Evolutionary conservation across 306 rosid genomes (phyloP).

Genomic region (Cucurbita pepo): DNA sequence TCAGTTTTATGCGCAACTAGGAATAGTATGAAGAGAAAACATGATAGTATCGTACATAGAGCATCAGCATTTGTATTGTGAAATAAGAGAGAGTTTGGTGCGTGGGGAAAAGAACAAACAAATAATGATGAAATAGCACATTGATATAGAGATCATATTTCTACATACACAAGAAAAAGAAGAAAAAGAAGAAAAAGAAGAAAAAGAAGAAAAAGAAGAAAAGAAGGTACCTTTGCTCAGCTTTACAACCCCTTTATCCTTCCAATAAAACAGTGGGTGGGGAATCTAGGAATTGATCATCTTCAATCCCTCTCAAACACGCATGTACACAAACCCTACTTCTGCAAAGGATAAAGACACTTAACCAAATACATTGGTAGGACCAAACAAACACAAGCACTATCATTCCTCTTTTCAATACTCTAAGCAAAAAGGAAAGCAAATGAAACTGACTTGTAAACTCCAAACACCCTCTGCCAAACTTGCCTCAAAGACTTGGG

Average conservation of each 20-base stretch:
- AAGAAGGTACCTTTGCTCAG: background rate
- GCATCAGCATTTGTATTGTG: too few species aligned
- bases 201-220: background rate
- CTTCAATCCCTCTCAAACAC: background rate
- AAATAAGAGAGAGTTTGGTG: background rate
- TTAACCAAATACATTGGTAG: background rate
- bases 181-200: background rate
- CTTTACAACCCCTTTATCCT: background rate
- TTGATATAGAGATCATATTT: background rate
- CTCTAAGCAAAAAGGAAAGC: background rate
- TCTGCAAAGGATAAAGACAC: background rate
- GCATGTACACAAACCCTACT: background rate
- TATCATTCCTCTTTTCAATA: background rate
- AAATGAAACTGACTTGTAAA: background rate
- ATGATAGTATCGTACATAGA: too few species aligned
- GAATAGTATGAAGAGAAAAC: background rate
- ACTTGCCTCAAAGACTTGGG: background rate
- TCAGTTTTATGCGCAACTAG: background rate
- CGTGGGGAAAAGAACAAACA: background rate
- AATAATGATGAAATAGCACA: background rate
- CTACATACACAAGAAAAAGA: background rate
- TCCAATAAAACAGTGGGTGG: constrained; percentile 1
- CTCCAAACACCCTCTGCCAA: background rate
- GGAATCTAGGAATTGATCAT: background rate
- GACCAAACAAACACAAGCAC: background rate